A percentile compares a stretch with the other conserved stretches of the same genome.
These are phyloP conservation scores for Diplodia scrobiculata DNA, from an alignment of 2,329 filamentous ascomycete species.

Conservation along the genomic window DNA sequence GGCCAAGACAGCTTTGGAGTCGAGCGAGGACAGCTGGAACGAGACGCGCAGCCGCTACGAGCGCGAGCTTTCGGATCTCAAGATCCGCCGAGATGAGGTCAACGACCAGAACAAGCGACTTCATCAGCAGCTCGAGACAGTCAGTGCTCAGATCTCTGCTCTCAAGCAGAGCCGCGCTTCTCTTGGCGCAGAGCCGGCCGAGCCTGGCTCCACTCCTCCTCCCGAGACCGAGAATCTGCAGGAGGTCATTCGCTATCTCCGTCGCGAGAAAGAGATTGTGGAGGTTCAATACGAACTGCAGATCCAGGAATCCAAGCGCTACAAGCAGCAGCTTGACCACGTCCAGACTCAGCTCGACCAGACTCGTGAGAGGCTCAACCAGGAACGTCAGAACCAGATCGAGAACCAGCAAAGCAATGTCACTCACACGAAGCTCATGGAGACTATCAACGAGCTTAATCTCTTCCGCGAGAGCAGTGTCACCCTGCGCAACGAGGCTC, in stretches of 20 bases:
- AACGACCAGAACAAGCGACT: constrained; percentile 88
- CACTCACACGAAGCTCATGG: constrained; percentile 86
- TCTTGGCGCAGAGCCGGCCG: constrained; percentile 56
- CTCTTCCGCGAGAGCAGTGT: constrained; percentile 93
- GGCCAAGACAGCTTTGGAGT: constrained; percentile 73
- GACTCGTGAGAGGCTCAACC: constrained; percentile 80
- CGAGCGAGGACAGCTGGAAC: constrained; percentile 85
- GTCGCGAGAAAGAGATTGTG: constrained; percentile 94
- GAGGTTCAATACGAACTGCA: constrained; percentile 95
- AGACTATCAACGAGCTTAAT: constrained; percentile 93
- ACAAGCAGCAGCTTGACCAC: constrained; percentile 89
- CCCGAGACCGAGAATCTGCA: constrained; percentile 74
- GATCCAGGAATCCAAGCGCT: constrained; percentile 79
- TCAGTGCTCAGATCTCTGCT: constrained; percentile 75
- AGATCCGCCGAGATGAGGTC: constrained; percentile 77
- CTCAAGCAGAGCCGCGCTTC: constrained; percentile 74
- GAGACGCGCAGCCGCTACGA: constrained; percentile 80
- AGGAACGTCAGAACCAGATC: constrained; percentile 76
- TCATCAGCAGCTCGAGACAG: constrained; percentile 82
- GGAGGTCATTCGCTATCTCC: constrained; percentile 87
- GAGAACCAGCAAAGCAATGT: constrained; percentile 73
- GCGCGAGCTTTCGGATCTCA: constrained; percentile 77
- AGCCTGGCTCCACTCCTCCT: constrained; percentile 53
- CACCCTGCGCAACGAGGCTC: constrained; percentile 82
- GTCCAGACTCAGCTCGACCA: constrained; percentile 86